These are phyloP conservation scores for Phyllosticta paracitricarpa DNA, from an alignment of 2,329 filamentous ascomycete species.

Conservation along the genomic window DNA sequence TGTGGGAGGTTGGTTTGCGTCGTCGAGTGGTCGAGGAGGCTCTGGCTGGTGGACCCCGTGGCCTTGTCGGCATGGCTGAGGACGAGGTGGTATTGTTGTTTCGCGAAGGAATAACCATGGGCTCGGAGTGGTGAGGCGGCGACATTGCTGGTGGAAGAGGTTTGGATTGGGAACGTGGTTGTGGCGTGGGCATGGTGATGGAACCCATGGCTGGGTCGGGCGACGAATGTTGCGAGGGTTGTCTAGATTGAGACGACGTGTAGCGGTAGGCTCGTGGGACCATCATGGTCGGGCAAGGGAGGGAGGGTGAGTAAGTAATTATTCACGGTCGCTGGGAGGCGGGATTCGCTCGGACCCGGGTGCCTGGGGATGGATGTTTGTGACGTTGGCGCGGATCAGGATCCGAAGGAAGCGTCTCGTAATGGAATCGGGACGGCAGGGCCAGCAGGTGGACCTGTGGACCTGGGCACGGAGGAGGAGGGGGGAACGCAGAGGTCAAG, in stretches of 20 bases:
- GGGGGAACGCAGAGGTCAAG: conserved; percentile 11
- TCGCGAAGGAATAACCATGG: conserved; percentile 32
- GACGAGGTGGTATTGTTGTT: conserved; percentile 15
- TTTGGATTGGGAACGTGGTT: neutral
- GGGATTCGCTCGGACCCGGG: conserved; percentile 5
- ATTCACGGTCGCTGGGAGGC: neutral
- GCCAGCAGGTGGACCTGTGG: neutral
- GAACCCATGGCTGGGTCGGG: conserved; percentile 6
- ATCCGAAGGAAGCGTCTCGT: conserved; percentile 6
- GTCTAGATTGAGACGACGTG: conserved; percentile 21
- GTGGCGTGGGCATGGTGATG: conserved; percentile 6
- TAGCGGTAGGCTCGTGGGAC: conserved; percentile 38
- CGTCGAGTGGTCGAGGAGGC: neutral
- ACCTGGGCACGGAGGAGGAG: neutral
- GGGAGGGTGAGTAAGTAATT: conserved; percentile 5
- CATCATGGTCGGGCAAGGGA: conserved; percentile 26
- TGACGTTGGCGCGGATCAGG: conserved; percentile 8
- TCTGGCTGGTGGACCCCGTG: neutral
- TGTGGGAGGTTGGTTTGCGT: conserved; percentile 25
- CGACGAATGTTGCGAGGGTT: neutral
- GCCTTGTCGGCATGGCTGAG: neutral
- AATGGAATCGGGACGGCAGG: conserved; percentile 4
- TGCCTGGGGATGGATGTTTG: neutral
- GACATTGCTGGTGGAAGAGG: conserved; percentile 14
- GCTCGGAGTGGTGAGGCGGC: conserved; percentile 27